Evolutionary conservation across 2,329 filamentous ascomycete species (phyloP), one percentile per base, ranked within the genome.

Genomic region (Neonectria coccinea): DNA sequence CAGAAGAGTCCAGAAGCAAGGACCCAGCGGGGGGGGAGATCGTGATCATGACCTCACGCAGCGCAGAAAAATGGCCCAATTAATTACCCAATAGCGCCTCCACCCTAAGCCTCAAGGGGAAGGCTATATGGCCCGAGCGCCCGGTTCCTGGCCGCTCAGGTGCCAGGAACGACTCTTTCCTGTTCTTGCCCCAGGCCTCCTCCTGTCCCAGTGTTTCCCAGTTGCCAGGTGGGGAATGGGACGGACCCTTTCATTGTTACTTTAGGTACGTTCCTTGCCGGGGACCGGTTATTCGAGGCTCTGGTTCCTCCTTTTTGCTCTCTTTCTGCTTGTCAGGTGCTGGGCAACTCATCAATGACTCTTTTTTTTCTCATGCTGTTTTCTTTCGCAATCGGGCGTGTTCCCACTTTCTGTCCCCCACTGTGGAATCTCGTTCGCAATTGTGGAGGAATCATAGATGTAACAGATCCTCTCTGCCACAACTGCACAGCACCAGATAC

Each of bases 241-340:
- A 9, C 55, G 36, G 36, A 39, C 36, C 36, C 36, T 39, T 39
- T 16, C 4, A n/a, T 39, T 14, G 25, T 25, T 25, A 6, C 25
- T 25, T 25, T 25, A 25, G 25, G 25, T 25, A 25, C 36, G 14
- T 39, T 8, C 56, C 60, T 56, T 64, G 64, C 66, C 59, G 59
- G 59, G 64, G 63, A 61, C 72, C 76, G 76, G 74, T 75, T 77
- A 77, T 76, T 78, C 74, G 72, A 78, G 76, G 75, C 74, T 76
- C 75, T 75, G 70, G 56, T n/a, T 60, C 54, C 58, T 58, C 52
- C 55, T 64, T 68, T 71, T 65, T 51, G 45, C n/a, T 18, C 29
- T 25, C 59, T 27, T 69, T 56, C 53, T 68, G 59, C 53, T 47
- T 69, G 69, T 70, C 62, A 70, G 65, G 61, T 72, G 70, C 59